Percentiles rank a stretch among this genome's conserved stretches.
Evolutionary conservation across 2,329 filamentous ascomycete genomes (phyloP).

Genomic region (Pseudocercospora cruenta): DNA sequence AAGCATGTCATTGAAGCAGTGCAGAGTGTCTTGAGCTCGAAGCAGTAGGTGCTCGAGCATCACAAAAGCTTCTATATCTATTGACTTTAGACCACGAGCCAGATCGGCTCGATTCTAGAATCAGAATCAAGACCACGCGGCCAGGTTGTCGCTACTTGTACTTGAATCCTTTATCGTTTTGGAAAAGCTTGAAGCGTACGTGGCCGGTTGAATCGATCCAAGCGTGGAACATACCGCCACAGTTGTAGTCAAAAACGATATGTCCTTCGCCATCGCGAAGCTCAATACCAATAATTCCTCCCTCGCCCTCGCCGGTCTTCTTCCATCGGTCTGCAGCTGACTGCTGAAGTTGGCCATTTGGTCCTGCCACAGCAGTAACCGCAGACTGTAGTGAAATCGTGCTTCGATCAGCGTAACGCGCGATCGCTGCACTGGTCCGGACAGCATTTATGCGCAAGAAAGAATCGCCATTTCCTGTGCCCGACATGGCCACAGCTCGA

Average conservation of each 20-base stretch:
- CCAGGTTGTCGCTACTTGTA: background rate
- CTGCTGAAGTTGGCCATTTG: slow-evolving; percentile 70
- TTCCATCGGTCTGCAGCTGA: slow-evolving; percentile 76
- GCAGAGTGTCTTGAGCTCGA: slow-evolving; percentile 70
- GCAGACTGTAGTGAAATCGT: slow-evolving; percentile 57
- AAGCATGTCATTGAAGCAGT: slow-evolving; percentile 77
- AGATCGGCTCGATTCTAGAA: background rate
- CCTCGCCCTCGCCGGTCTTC: slow-evolving; percentile 75
- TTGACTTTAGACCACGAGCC: background rate
- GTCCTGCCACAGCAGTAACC: slow-evolving; percentile 68
- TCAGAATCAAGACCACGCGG: background rate
- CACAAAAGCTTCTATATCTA: background rate
- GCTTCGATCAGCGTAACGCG: slow-evolving; percentile 59
- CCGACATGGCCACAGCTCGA: slow-evolving; percentile 39
- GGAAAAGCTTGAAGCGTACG: slow-evolving; percentile 42
- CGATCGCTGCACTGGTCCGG: slow-evolving; percentile 73
- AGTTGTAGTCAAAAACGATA: slow-evolving; percentile 80
- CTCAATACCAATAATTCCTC: slow-evolving; percentile 84
- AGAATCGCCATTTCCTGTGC: slow-evolving; percentile 78
- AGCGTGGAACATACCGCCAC: slow-evolving; percentile 83
- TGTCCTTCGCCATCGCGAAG: slow-evolving; percentile 52
- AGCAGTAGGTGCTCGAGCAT: slow-evolving; percentile 34
- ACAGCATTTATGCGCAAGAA: slow-evolving; percentile 75
- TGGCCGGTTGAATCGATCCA: slow-evolving; percentile 68
- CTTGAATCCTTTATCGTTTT: slow-evolving; percentile 15